Evolutionary conservation across 345 rosid species (phyloP), one percentile per base, ranked within the genome.

Genomic region (Eucalyptus pauciflora): DNA sequence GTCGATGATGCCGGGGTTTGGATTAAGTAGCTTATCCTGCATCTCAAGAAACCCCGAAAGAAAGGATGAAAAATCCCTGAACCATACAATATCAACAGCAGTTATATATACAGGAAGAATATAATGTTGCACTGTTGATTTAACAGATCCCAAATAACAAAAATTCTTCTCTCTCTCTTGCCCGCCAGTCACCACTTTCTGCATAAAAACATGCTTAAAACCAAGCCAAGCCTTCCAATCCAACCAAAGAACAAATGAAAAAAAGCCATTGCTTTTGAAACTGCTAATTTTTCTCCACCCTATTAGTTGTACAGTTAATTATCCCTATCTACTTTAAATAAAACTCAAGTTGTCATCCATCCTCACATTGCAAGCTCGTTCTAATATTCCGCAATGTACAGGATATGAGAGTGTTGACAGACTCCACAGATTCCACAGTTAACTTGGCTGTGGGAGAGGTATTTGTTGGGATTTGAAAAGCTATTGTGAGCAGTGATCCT

Each of bases 341-440:
- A 10, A 41, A 43, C 85, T 76, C 11, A 7, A 22, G 85, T 58
- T 29, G 51, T 86, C 87, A 86, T 22, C 87, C 87, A 88, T 97
- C 98, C 94, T 97, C 98, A 88, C 98, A 97, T 89, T 95, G 96
- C 89, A 98, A 92, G 92, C 97, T 92, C 52, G 95, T 95, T 94
- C 91, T 98, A 69, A 98, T 96, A 92, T 95, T 97, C 79, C 88
- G 93, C 88, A 98, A 89, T 22, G 97, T 96, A 92, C 97, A 93
- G 79, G 98, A 96, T 93, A 97, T 93, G 85, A 96, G 94, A 86
- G 94, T 92, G 93, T 90, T 96, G 88, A 95, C 94, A 10, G 98
- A 96, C 48, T 98, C 99, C 90, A 98, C 96, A 49, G 99, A 95
- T 89, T 98, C 99, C 93, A 87, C 76, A 17, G 95, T 92, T 71